phyloP scores from a whole-genome alignment of 1,284 basidiomycete species.

The Ceratobasidium sp. region DNA sequence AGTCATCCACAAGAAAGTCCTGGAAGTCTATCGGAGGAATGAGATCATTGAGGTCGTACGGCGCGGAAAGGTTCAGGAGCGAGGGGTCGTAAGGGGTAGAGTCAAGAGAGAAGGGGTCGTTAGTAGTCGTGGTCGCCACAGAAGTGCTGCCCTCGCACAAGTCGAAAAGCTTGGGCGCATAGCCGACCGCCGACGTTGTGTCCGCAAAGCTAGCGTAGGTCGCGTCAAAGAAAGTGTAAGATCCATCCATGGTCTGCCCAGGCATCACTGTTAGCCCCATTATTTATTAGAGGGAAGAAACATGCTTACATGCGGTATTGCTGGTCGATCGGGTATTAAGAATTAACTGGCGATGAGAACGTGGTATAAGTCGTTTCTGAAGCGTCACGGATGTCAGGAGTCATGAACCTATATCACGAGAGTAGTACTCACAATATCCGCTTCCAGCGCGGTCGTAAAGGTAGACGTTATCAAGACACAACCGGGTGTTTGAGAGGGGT shows the following conservation, averaged over 20 bases:
- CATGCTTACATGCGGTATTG: slow-evolving; percentile 24
- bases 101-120: neutral
- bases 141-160: neutral
- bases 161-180: neutral
- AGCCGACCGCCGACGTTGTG: neutral
- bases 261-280: neutral
- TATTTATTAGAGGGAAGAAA: too few species aligned
- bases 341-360: slow-evolving; percentile 4
- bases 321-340: slow-evolving; percentile 18
- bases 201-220: neutral
- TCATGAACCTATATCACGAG: neutral
- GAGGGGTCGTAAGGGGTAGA: neutral
- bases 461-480: slow-evolving; percentile 9
- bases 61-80: neutral
- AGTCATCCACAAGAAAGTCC: neutral
- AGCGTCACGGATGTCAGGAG: neutral
- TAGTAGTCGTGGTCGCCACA: neutral
- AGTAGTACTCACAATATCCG: slow-evolving; percentile 14
- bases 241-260: slow-evolving; percentile 16
- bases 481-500: neutral
- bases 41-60: slow-evolving; percentile 21
- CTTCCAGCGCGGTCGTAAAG: slow-evolving; percentile 41
- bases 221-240: neutral
- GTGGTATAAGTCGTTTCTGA: slow-evolving; percentile 13
- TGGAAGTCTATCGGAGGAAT: neutral